These are phyloP conservation scores for Fraxinus excelsior DNA, from an alignment of 257 asterid genomes.

Conservation along the genomic window DNA sequence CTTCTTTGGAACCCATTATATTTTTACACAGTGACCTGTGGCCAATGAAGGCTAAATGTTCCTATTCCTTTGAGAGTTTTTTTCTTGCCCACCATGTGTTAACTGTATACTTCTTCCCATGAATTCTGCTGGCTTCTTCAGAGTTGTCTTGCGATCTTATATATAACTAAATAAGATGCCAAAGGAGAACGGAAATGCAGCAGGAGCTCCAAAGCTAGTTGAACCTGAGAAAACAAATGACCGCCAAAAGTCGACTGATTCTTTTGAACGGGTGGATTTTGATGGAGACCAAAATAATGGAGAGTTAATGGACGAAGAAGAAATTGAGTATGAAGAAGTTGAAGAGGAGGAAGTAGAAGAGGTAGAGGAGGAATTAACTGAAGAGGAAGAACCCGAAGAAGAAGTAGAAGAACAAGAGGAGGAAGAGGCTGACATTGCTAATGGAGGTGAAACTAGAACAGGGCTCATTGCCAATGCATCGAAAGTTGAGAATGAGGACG, in stretches of 20 bases:
- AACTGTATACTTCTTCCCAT: conserved; percentile 6
- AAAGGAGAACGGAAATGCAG: conserved; percentile 62
- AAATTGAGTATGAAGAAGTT: conserved; percentile 87
- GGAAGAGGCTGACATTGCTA: conserved; percentile 1
- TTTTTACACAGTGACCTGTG: background rate
- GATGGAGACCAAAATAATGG: conserved; percentile 7
- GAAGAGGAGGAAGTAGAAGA: conserved; percentile 64
- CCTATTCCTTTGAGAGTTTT: background rate
- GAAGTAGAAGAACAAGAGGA: background rate
- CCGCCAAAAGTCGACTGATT: background rate
- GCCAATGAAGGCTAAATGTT: background rate
- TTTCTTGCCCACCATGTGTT: background rate
- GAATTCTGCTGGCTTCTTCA: conserved; percentile 72
- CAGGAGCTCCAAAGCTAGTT: conserved; percentile 45
- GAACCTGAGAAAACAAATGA: conserved; percentile 66
- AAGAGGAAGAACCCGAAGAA: conserved; percentile 8
- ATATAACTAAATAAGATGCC: conserved; percentile 77
- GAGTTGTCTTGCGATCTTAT: conserved; percentile 67
- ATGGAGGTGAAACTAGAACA: conserved; percentile 35
- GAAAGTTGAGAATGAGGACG: conserved; percentile 47
- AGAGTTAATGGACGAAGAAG: conserved; percentile 55
- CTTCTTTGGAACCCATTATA: background rate
- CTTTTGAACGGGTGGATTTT: background rate
- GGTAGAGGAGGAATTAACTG: conserved; percentile 45
- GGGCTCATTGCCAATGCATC: conserved; percentile 46